A percentile compares a stretch with the other conserved stretches of the same genome.
Evolutionary conservation across 2,329 filamentous ascomycete genomes (phyloP).

Genomic region (Talaromyces sp.): DNA sequence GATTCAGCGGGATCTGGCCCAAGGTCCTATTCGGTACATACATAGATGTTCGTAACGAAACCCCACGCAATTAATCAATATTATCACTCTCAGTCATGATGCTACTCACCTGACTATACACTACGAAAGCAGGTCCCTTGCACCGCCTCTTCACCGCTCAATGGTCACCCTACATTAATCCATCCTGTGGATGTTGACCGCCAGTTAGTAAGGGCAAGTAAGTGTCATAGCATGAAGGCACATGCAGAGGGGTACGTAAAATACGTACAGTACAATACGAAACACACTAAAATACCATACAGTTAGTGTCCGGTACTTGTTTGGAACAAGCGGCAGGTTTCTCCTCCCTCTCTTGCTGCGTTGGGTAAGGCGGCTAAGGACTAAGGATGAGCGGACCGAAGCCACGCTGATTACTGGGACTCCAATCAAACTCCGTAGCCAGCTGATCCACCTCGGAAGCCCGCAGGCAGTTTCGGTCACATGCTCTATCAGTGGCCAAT

Average conservation of each 20-base stretch:
- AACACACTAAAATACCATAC: neutral
- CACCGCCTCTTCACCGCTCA: conserved; percentile 2
- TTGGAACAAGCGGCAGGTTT: neutral
- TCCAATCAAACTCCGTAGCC: conserved; percentile 9
- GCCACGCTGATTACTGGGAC: conserved; percentile 18
- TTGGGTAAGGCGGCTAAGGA: neutral
- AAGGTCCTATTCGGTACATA: neutral
- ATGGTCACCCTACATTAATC: neutral
- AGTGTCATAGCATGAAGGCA: neutral
- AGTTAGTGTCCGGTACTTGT: conserved; percentile 5
- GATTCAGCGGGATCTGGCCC: neutral
- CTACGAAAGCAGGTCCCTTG: neutral
- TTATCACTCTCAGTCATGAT: too few species aligned
- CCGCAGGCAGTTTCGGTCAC: conserved; percentile 18
- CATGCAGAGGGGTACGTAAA: neutral
- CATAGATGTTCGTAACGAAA: neutral
- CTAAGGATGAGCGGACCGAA: conserved; percentile 17
- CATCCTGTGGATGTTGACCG: neutral
- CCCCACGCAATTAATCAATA: neutral
- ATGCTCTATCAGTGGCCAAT: conserved; percentile 15
- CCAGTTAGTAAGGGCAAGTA: neutral
- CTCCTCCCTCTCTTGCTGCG: neutral
- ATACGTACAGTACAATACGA: neutral
- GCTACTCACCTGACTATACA: neutral
- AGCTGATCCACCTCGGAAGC: conserved; percentile 16